Evolutionary conservation across 176 grass and related monocot species (phyloP).

Genomic region (Zizania latifolia): DNA sequence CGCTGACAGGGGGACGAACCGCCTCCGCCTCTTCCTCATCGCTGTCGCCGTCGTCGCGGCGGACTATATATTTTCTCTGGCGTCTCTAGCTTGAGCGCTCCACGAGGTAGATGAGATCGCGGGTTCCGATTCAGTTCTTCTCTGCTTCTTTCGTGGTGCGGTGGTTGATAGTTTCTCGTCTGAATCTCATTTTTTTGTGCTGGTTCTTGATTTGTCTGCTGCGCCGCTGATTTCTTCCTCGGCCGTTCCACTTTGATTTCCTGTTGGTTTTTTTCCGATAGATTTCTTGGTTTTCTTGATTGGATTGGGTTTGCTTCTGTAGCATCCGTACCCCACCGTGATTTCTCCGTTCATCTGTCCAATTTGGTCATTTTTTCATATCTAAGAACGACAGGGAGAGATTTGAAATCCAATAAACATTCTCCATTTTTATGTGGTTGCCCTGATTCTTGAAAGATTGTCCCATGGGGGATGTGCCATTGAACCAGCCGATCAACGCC

Average conservation of each 20-base stretch:
- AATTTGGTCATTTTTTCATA: neutral
- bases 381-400: neutral
- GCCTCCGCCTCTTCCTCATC: too few species aligned
- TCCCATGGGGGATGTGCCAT: constrained; percentile 36
- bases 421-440: neutral
- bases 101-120: neutral
- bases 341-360: neutral
- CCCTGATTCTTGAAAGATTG: constrained; percentile 10
- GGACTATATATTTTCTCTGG: neutral
- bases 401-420: neutral
- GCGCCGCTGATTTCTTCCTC: too few species aligned
- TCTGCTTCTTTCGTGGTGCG: too few species aligned
- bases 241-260: neutral
- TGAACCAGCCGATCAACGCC: constrained; percentile 29
- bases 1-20: too few species aligned
- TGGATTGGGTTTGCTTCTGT: too few species aligned
- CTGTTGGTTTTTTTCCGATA: neutral
- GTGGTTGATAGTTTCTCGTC: neutral
- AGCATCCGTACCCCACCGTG: neutral
- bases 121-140: neutral
- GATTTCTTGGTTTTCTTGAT: too few species aligned
- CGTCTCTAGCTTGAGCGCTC: neutral
- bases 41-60: neutral
- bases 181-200: neutral
- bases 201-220: neutral